Conservation (phyloP, 495 filamentous ascomycete species). For the Aspergillus kassunensis region DNA sequence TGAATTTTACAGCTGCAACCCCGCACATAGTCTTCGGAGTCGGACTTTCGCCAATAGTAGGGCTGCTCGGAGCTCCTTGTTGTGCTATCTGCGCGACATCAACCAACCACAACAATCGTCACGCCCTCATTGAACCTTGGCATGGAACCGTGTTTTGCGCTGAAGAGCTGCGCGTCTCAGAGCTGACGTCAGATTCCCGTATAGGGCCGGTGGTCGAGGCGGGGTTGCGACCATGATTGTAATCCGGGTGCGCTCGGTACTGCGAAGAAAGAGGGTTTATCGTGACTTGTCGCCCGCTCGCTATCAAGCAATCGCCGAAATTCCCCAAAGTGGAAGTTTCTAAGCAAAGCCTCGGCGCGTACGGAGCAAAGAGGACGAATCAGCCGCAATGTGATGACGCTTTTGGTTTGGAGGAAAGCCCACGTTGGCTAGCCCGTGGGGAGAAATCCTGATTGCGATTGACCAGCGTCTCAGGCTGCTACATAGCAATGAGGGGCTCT, state of each 20-base stretch:
- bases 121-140: no score
- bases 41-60: slow-evolving; percentile 8
- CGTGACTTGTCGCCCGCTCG: no score
- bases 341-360: not conserved
- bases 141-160: no score
- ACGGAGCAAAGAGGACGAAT: not conserved
- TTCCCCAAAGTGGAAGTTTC: not conserved
- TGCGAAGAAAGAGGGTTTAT: no score
- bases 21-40: slow-evolving; percentile 15
- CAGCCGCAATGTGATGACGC: not conserved
- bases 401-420: not conserved
- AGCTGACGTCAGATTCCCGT: slow-evolving; percentile 9
- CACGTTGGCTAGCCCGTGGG: not conserved
- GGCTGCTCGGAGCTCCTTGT: not conserved
- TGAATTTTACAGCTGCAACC: slow-evolving; percentile 4
- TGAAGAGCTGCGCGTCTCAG: no score
- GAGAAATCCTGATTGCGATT: not conserved
- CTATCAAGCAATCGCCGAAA: not conserved
- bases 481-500: slow-evolving; percentile 18
- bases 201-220: no score
- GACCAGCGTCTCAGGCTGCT: slow-evolving; percentile 23
- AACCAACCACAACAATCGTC: no score
- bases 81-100: slow-evolving; percentile 4
- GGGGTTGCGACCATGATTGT: no score
- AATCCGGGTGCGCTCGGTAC: no score